Conservation (phyloP, 345 rosid species). For the Arabis alpina region DNA sequence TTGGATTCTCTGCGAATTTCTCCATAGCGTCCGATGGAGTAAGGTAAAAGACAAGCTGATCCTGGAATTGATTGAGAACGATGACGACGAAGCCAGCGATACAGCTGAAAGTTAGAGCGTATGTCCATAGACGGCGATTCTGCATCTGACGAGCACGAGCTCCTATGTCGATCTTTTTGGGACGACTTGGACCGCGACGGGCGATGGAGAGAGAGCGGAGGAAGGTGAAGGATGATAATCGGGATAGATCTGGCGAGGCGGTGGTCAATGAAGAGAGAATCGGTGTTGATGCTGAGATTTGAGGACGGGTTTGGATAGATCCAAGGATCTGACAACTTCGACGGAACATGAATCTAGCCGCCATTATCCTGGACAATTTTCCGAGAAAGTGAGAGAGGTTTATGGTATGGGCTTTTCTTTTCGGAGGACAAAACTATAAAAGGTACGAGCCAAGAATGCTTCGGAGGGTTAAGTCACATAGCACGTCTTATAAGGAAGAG, state of each 20-base stretch:
- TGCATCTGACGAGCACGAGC: slow-evolving; percentile 90
- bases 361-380: slow-evolving; percentile 47
- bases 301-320: slow-evolving; percentile 34
- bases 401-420: slow-evolving; percentile 34
- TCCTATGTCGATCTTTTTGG: slow-evolving; percentile 75
- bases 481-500: no score
- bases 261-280: slow-evolving; percentile 38
- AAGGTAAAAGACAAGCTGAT: slow-evolving; percentile 83
- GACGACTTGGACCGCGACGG: slow-evolving; percentile 62
- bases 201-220: slow-evolving; percentile 65
- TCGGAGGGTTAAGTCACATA: slow-evolving; percentile 1
- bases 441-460: background rate
- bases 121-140: slow-evolving; percentile 88
- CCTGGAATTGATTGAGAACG: slow-evolving; percentile 85
- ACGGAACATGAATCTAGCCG: slow-evolving; percentile 56
- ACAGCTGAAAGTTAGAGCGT: slow-evolving; percentile 86
- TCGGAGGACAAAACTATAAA: background rate
- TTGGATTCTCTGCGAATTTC: slow-evolving; percentile 66
- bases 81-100: slow-evolving; percentile 84
- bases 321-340: slow-evolving; percentile 56
- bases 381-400: slow-evolving; percentile 41
- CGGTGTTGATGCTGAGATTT: slow-evolving; percentile 30
- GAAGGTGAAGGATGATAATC: slow-evolving; percentile 28
- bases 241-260: slow-evolving; percentile 34
- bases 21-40: slow-evolving; percentile 89